Conservation (phyloP, 139 green algal genomes). For the Chara braunii region DNA sequence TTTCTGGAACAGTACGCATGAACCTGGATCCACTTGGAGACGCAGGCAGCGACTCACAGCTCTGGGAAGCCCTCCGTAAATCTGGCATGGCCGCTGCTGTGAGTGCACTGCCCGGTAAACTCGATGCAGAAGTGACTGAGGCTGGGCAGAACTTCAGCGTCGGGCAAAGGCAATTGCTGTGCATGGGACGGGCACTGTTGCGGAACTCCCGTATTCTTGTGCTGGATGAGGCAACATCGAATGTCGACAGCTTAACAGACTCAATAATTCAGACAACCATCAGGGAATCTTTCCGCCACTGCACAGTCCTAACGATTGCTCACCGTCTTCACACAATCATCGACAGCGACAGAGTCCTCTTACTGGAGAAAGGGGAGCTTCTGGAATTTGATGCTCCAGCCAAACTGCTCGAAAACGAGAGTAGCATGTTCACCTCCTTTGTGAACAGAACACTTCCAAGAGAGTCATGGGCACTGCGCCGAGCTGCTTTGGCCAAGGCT, state of each 20-base stretch:
- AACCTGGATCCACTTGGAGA: constrained; percentile 90
- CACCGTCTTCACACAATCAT: constrained; percentile 48
- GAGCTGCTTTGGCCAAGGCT: constrained; percentile 20
- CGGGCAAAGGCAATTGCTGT: constrained; percentile 89
- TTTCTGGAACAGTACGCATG: constrained; percentile 76
- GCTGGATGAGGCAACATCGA: constrained; percentile 84
- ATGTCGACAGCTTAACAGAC: constrained; percentile 77
- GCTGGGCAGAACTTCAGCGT: constrained; percentile 77
- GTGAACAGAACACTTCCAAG: constrained; percentile 23
- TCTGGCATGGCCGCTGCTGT: constrained; percentile 39
- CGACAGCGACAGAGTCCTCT: constrained; percentile 25
- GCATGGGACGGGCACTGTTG: constrained; percentile 80
- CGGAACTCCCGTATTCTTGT: constrained; percentile 59
- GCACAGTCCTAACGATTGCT: constrained; percentile 58
- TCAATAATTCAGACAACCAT: constrained; percentile 65
- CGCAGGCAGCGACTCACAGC: constrained; percentile 44
- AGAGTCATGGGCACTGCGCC: constrained; percentile 12
- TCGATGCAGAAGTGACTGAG: constrained; percentile 53
- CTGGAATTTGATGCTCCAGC: constrained; percentile 31
- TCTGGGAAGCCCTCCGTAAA: constrained; percentile 54
- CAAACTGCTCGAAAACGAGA: constrained; percentile 15
- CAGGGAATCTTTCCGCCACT: constrained; percentile 49
- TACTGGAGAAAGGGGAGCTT: constrained; percentile 16
- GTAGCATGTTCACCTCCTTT: constrained; percentile 17
- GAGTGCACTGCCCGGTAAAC: background rate